phyloP scores from a whole-genome alignment of 495 filamentous ascomycete species.

The Trypethelium eluteriae region DNA sequence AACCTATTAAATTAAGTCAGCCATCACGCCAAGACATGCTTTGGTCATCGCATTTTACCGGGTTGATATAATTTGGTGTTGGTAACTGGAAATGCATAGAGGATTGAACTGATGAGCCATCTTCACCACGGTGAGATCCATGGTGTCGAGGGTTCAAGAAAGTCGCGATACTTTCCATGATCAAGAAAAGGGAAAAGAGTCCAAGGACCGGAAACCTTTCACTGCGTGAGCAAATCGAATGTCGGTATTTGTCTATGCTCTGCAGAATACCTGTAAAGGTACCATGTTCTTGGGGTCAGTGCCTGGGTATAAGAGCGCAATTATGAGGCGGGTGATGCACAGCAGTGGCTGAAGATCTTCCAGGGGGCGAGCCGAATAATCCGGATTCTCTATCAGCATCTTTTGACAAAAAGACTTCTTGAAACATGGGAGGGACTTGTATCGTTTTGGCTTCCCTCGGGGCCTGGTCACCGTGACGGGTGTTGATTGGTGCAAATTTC shows the following conservation, averaged over 20 bases:
- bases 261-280: neutral
- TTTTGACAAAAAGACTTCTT: neutral
- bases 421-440: neutral
- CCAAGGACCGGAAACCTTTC: neutral
- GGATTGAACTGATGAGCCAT: constrained; percentile 4
- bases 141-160: constrained; percentile 1
- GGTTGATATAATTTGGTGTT: constrained; percentile 16
- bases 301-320: neutral
- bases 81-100: constrained; percentile 5
- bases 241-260: neutral
- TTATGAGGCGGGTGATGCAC: neutral
- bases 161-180: neutral
- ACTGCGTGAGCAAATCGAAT: neutral
- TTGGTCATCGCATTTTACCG: neutral
- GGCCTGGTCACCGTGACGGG: neutral
- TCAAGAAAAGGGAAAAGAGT: neutral
- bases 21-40: neutral
- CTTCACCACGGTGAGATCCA: neutral
- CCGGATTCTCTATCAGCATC: neutral
- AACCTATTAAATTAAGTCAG: neutral
- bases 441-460: neutral
- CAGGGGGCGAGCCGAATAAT: neutral
- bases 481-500: neutral
- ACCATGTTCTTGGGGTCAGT: neutral
- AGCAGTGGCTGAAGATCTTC: neutral